Conservation (phyloP, 140 eudicot genomes). For the Stevia rebaudiana region DNA sequence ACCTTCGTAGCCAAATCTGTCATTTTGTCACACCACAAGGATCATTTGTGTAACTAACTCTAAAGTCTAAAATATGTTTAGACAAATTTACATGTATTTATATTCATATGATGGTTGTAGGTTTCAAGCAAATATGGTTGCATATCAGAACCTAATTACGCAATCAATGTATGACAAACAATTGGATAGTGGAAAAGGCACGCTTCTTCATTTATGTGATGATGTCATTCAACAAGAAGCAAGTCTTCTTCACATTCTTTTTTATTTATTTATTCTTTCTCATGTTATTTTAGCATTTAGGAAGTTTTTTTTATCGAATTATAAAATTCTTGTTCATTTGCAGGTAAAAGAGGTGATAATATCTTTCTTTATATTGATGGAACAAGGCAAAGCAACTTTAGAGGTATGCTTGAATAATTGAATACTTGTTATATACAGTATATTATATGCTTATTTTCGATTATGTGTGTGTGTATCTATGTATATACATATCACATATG, state of each 20-base stretch:
- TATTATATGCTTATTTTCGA: background rate
- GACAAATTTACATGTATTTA: constrained; percentile 1
- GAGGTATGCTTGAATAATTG: constrained; percentile 43
- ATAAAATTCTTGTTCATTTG: constrained; percentile 3
- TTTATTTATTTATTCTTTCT: background rate
- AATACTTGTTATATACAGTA: background rate
- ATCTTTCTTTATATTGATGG: constrained; percentile 85
- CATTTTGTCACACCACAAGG: too few relatives aligned
- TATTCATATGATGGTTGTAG: constrained; percentile 36
- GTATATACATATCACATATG: too few relatives aligned
- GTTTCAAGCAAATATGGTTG: constrained; percentile 85
- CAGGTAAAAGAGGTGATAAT: constrained; percentile 95
- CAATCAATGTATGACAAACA: constrained; percentile 99
- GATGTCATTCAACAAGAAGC: constrained; percentile 98
- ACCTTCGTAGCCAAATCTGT: too few relatives aligned
- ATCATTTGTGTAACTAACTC: too few relatives aligned
- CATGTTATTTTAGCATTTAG: background rate
- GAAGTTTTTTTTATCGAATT: background rate
- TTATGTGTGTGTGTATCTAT: background rate
- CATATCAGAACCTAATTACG: constrained; percentile 82
- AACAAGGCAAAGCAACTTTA: constrained; percentile 85
- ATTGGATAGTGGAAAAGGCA: constrained; percentile 94
- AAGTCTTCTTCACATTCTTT: constrained; percentile 20
- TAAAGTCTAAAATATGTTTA: too few relatives aligned
- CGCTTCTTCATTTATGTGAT: constrained; percentile 98